Evolutionary conservation across 2,329 filamentous ascomycete genomes (phyloP), one percentile per base, ranked within the genome.

Genomic region (Fusarium pseudonygamai): DNA sequence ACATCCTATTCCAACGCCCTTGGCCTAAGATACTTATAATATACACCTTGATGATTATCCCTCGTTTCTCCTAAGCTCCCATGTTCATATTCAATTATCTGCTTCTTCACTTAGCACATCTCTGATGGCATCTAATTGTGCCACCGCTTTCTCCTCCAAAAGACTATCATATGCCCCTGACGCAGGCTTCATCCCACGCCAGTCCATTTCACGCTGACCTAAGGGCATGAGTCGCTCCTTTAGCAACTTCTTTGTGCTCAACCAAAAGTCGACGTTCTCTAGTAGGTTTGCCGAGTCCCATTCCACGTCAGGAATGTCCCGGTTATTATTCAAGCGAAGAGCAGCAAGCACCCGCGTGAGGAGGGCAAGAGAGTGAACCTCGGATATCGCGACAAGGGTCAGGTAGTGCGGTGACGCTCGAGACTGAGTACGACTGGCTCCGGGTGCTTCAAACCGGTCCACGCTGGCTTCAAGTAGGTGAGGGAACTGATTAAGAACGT

Each of bases 401-500:
- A 97, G 87, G 67, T 90, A 91, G n/a, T 89, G 87, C 16, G 85
- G 82, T n/a, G 85, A 82, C 32, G 87, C 82, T 50, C 82, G 79
- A 26, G 86, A 80, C 26, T 83, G 81, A 20, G 88, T 89, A 37
- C 88, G 85, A 73, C 86, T 88, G 11, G 86, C 84, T 1, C 87
- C 82, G 28, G 89, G 85, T 39, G 89, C 85, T 78, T 93, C 92
- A 70, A 98, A 91, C 2, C 93, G 89, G 57, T 91, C 89, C 13
- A 92, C 88, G 18, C 93, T 93, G 36, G 93, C 90, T 46, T 85
- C 83, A 15, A 99, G 87, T 66, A 98, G 91, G 52, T 91, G 88
- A 16, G 93, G 92, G 81, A 97, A 99, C 79, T 95, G 93, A 79
- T 97, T 97, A 34, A 99, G 87, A 79, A 98, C 97, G 65, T 92